Evolutionary conservation across 495 filamentous ascomycete genomes (phyloP), one percentile per base, ranked within the genome.

Genomic region (Daldinia bambusicola): DNA sequence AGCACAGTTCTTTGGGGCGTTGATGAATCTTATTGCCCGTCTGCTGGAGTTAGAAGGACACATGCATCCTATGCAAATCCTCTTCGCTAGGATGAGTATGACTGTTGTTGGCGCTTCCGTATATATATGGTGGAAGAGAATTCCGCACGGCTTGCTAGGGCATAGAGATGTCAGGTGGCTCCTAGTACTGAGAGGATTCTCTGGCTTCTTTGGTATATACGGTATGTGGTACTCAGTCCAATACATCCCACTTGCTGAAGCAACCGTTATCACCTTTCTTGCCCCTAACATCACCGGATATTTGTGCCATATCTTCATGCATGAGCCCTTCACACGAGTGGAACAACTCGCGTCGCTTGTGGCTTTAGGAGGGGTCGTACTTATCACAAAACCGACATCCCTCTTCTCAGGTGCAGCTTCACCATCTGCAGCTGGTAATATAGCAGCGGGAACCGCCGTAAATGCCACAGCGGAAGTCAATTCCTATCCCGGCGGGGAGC

Each of bases 251-350:
- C 84, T 98, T 0, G 90, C 93, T 5, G 95, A 98, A 72, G 94
- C 95, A 10, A 97, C 93, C 0, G 95, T 98, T 0, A 89, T 98
- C 50, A 97, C 93, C 50, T 98, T 98, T 75, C 86, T 98, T 0
- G 88, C 92, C 0, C 95, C 95, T 0, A 89, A 89, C 14, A 84
- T 97, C 2, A 85, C 92, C n/a, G 92, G 92, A 57, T 97, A 92
- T 76, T 89, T 89, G 10, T 97, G 94, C 76, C 91, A 91, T 14
- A 76, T 94, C 18, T 80, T 97, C 16, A 82, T 92, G 51, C 82
- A 84, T 22, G 92, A 97, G 70, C 91, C 91, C 0, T 98, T 94
- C 76, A 93, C 92, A 0, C 83, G 88, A 18, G 87, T 85, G 7
- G 93, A 97, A 74, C 89, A 94, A 69, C 76, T 94, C 1, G 93